These are phyloP conservation scores for Emergomyces orientalis DNA, from an alignment of 2,329 filamentous ascomycete genomes.

Conservation along the genomic window DNA sequence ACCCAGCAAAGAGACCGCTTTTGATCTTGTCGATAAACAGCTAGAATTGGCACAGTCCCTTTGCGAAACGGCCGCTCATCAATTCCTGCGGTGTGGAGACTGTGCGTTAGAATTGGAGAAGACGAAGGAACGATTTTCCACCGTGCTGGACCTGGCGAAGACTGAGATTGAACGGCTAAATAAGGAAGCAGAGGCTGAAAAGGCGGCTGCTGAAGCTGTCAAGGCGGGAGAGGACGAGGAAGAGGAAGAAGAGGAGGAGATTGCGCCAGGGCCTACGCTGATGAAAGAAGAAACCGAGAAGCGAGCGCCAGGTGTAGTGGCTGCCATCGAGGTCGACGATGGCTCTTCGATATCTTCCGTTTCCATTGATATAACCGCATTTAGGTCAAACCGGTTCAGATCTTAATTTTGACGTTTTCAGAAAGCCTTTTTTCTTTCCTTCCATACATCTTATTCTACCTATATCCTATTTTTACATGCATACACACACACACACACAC, in stretches of 20 bases:
- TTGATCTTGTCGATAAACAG: slow-evolving; percentile 66
- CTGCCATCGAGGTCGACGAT: slow-evolving; percentile 31
- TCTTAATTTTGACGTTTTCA: slow-evolving; percentile 6
- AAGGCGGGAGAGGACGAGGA: not conserved
- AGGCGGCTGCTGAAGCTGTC: not conserved
- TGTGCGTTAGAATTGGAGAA: slow-evolving; percentile 67
- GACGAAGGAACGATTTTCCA: slow-evolving; percentile 55
- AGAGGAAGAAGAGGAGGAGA: slow-evolving; percentile 1
- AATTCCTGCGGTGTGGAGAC: slow-evolving; percentile 79
- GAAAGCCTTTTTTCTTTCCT: not conserved
- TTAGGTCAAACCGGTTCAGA: slow-evolving; percentile 24
- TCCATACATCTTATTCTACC: not conserved
- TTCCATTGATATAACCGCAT: slow-evolving; percentile 29
- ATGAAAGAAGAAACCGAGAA: slow-evolving; percentile 6
- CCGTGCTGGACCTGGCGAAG: slow-evolving; percentile 53
- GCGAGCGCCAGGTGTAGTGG: slow-evolving; percentile 14
- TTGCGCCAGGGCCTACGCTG: not conserved
- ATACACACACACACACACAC: not conserved
- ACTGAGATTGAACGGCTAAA: slow-evolving; percentile 50
- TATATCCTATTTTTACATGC: not conserved
- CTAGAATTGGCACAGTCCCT: slow-evolving; percentile 71
- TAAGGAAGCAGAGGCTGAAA: slow-evolving; percentile 39
- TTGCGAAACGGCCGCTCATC: slow-evolving; percentile 79
- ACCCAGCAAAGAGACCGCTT: slow-evolving; percentile 49
- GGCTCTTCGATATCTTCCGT: slow-evolving; percentile 26